Evolutionary conservation across 2,329 filamentous ascomycete species (phyloP).

Genomic region (Teratosphaeria destructans): DNA sequence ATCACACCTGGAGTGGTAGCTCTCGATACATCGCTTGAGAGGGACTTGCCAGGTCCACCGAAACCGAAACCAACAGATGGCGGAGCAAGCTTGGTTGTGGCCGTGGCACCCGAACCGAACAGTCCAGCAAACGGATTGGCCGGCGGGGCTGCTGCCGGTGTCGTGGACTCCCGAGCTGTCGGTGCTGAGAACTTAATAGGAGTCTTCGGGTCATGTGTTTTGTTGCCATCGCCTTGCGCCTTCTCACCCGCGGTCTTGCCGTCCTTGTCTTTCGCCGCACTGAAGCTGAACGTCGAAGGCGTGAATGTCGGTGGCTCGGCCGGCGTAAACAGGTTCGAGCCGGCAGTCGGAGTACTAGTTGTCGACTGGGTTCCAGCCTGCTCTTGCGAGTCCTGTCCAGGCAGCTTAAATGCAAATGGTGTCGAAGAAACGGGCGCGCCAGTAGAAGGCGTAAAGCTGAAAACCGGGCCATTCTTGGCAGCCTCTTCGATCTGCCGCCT

Average conservation of each 20-base stretch:
- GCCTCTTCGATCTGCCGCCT: conserved; percentile 30
- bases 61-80: conserved; percentile 30
- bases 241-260: conserved; percentile 10
- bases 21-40: conserved; percentile 32
- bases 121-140: conserved; percentile 7
- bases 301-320: conserved; percentile 1
- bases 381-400: neutral
- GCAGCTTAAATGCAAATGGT: conserved; percentile 4
- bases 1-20: conserved; percentile 38
- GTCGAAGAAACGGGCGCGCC: conserved; percentile 11
- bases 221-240: conserved; percentile 23
- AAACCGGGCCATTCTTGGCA: conserved; percentile 22
- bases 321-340: conserved; percentile 1
- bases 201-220: conserved; percentile 39
- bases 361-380: neutral
- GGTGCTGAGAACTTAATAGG: conserved; percentile 38
- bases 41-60: conserved; percentile 16
- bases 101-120: conserved; percentile 8
- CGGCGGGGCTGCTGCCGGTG: conserved; percentile 10
- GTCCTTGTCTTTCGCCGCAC: conserved; percentile 1
- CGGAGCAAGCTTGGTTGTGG: conserved; percentile 8
- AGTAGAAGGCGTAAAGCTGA: conserved; percentile 10
- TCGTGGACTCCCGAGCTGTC: conserved; percentile 7
- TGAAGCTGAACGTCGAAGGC: conserved; percentile 3
- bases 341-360: neutral